phyloP scores from a whole-genome alignment of 768 basidiomycete species.

The Obba rivulosa region DNA sequence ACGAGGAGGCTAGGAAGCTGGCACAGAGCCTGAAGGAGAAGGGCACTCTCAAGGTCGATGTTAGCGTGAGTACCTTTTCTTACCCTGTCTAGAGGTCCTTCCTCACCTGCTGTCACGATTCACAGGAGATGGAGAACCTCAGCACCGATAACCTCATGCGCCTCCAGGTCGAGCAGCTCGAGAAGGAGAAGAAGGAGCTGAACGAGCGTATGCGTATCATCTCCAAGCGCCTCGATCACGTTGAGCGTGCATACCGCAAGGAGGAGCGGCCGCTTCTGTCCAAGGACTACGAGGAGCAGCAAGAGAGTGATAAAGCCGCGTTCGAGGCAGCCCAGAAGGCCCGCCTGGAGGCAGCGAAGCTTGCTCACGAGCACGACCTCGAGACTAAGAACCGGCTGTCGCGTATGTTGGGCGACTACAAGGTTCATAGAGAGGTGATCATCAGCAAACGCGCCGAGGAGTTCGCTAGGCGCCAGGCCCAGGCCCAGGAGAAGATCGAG shows the following conservation, averaged over 20 bases:
- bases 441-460: conserved; percentile 58
- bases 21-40: conserved; percentile 79
- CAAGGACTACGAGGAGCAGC: conserved; percentile 84
- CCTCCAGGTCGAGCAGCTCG: conserved; percentile 90
- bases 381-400: conserved; percentile 70
- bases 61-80: conserved; percentile 44
- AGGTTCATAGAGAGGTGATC: conserved; percentile 45
- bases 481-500: conserved; percentile 64
- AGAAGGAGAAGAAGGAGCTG: conserved; percentile 92
- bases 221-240: conserved; percentile 88
- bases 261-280: conserved; percentile 84
- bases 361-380: conserved; percentile 60
- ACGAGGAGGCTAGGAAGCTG: conserved; percentile 84
- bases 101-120: conserved; percentile 4
- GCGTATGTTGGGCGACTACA: conserved; percentile 71
- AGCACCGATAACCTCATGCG: conserved; percentile 84
- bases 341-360: conserved; percentile 49
- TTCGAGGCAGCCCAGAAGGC: conserved; percentile 58
- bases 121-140: conserved; percentile 72
- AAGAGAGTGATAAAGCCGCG: conserved; percentile 64
- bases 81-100: not conserved
- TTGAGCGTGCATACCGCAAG: conserved; percentile 92
- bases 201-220: conserved; percentile 76
- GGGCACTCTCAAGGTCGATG: conserved; percentile 66
- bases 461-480: conserved; percentile 51